A percentile compares a stretch with the other conserved stretches of the same genome.
Conservation (phyloP, 768 basidiomycete species). For the Sistotremastrum niveocremeum region DNA sequence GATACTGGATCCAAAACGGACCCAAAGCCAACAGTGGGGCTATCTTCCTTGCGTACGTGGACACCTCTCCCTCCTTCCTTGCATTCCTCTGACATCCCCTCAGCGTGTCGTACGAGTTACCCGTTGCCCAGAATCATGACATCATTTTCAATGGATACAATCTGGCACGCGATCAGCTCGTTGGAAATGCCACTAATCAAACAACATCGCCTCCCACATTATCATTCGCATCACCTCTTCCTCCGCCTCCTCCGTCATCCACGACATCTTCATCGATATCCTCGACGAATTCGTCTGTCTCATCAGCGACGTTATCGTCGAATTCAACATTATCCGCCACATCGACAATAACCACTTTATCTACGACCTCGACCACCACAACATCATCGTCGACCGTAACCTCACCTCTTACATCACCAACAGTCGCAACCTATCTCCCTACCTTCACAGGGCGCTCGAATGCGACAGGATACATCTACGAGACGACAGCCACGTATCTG, state of each 20-base stretch:
- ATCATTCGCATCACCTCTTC: too few relatives aligned
- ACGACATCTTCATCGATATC: not conserved
- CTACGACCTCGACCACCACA: too few relatives aligned
- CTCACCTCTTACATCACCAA: constrained; percentile 39
- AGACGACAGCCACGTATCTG: constrained; percentile 53
- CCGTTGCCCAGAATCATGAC: constrained; percentile 47
- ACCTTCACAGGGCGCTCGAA: constrained; percentile 53
- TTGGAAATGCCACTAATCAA: constrained; percentile 64
- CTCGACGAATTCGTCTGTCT: too few relatives aligned
- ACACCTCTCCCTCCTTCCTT: not conserved
- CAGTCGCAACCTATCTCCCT: constrained; percentile 15
- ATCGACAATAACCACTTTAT: too few relatives aligned
- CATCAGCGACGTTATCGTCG: too few relatives aligned
- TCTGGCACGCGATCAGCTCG: constrained; percentile 49
- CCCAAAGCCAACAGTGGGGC: constrained; percentile 40
- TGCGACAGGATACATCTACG: constrained; percentile 56
- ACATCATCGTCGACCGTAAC: constrained; percentile 13
- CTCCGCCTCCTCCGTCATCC: not conserved
- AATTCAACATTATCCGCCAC: too few relatives aligned
- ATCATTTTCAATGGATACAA: constrained; percentile 58
- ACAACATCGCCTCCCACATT: constrained; percentile 8
- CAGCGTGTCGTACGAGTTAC: constrained; percentile 61
- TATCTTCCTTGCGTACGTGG: not conserved
- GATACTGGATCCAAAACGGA: constrained; percentile 82
- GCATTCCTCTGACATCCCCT: constrained; percentile 12